Evolutionary conservation across 148 eudicot genomes (phyloP).

Genomic region (Vaccinium vitisidaea): DNA sequence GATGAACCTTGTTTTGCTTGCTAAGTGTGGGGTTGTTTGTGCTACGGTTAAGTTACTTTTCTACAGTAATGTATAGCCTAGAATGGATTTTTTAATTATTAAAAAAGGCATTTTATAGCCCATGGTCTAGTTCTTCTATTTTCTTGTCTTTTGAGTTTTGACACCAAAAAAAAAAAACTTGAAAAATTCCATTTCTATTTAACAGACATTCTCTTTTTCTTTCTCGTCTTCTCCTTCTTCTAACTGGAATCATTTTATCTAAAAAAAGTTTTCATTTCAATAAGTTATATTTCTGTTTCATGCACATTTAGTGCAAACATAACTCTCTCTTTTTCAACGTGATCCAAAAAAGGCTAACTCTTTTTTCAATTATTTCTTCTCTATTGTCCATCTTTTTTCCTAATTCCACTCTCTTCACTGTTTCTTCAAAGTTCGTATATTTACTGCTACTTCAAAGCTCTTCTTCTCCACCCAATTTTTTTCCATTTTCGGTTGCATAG

Average conservation of each 20-base stretch:
- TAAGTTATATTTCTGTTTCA: neutral
- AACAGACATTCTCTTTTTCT: neutral
- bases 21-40: neutral
- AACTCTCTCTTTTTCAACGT: neutral
- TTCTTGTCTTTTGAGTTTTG: neutral
- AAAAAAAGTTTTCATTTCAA: neutral
- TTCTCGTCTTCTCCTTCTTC: neutral
- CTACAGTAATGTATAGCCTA: neutral
- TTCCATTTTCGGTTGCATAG: neutral
- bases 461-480: neutral
- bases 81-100: no score
- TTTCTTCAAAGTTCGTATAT: neutral
- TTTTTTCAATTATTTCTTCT: neutral
- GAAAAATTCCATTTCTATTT: neutral
- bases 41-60: neutral
- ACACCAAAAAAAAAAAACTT: neutral
- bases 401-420: neutral
- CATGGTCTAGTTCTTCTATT: neutral
- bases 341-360: neutral
- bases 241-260: neutral
- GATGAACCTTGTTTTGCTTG: neutral
- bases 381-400: neutral
- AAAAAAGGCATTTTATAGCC: neutral
- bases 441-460: neutral
- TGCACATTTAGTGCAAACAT: neutral